Conservation (phyloP, 306 rosid species). For the Quercus dentata region DNA sequence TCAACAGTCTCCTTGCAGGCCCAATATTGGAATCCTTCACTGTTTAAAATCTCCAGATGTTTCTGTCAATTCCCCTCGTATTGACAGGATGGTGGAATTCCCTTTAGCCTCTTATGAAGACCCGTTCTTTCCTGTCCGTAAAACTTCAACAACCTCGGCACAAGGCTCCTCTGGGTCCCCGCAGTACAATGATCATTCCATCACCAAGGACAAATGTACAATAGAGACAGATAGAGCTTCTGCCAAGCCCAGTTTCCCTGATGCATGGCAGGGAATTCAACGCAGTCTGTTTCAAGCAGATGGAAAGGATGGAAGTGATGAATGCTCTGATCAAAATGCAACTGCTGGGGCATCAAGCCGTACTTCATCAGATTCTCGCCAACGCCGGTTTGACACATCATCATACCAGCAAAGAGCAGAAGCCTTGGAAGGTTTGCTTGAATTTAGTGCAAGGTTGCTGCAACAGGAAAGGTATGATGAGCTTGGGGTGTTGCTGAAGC, state of each 20-base stretch:
- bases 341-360: constrained; percentile 93
- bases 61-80: constrained; percentile 93
- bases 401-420: constrained; percentile 91
- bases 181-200: constrained; percentile 49
- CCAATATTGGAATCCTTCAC: constrained; percentile 44
- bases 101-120: constrained; percentile 79
- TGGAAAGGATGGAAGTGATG: constrained; percentile 52
- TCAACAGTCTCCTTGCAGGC: constrained; percentile 39
- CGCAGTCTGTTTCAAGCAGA: constrained; percentile 49
- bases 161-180: constrained; percentile 60
- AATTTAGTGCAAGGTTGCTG: constrained; percentile 93
- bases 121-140: constrained; percentile 39
- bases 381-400: constrained; percentile 68
- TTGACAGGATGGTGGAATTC: constrained; percentile 94
- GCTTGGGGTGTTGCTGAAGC: constrained; percentile 93
- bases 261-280: constrained; percentile 70
- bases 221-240: constrained; percentile 60
- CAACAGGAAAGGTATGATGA: constrained; percentile 86
- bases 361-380: constrained; percentile 66
- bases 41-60: constrained; percentile 68
- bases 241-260: constrained; percentile 36
- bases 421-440: constrained; percentile 97
- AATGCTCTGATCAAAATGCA: constrained; percentile 81
- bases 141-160: constrained; percentile 38
- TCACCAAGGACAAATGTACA: constrained; percentile 90